Conservation (phyloP, 257 asterid species). For the Solanum bulbocastanum region DNA sequence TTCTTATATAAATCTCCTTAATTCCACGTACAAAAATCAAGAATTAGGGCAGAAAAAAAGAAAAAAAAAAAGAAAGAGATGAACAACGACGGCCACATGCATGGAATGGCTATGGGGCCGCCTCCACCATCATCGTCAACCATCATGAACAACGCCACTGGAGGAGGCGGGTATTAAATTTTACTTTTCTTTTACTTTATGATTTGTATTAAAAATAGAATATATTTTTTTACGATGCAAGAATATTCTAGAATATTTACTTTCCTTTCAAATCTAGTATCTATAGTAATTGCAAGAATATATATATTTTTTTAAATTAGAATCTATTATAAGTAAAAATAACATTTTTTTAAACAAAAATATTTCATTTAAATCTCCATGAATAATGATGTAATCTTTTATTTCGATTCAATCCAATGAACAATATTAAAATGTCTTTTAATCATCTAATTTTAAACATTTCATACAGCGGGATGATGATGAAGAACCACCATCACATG, state of each 20-base stretch:
- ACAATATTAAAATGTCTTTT: fast-evolving
- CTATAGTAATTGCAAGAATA: neutral
- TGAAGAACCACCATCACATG: conserved; percentile 28
- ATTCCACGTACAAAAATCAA: neutral
- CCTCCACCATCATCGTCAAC: neutral
- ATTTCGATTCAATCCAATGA: neutral
- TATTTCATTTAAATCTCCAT: neutral
- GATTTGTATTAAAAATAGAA: neutral
- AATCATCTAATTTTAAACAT: fast-evolving
- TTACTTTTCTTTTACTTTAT: neutral
- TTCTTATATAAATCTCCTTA: neutral
- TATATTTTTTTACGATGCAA: neutral
- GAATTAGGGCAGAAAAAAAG: neutral
- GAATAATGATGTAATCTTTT: neutral
- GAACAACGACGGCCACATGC: neutral
- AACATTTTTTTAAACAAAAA: neutral
- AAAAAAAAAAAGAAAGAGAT: neutral
- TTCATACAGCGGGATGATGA: neutral
- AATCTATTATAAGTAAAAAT: neutral
- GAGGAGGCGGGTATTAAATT: neutral
- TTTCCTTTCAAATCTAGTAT: neutral
- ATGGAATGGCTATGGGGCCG: conserved; percentile 26
- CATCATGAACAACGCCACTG: conserved; percentile 2
- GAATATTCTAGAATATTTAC: neutral
- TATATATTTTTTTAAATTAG: neutral